Conservation (phyloP, 768 basidiomycete genomes). For the Termitomyces heimii region DNA sequence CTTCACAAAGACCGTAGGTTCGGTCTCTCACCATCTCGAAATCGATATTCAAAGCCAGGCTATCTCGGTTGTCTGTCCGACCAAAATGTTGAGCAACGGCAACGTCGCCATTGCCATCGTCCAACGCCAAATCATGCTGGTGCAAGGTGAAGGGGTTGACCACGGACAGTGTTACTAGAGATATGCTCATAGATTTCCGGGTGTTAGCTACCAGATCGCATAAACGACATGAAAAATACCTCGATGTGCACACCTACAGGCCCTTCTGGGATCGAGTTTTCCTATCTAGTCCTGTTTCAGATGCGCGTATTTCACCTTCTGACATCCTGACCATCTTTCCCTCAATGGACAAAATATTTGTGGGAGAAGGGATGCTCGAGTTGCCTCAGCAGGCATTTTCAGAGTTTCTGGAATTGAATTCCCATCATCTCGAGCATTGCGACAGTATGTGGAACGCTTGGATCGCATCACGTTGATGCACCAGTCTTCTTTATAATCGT, state of each 20-base stretch:
- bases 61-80: background rate
- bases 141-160: conserved; percentile 47
- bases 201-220: conserved; percentile 50
- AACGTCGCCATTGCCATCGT: conserved; percentile 65
- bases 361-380: conserved; percentile 53
- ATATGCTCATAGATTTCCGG: background rate
- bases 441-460: conserved; percentile 56
- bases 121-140: conserved; percentile 60
- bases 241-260: conserved; percentile 61
- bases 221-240: conserved; percentile 44
- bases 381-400: conserved; percentile 53
- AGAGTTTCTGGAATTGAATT: conserved; percentile 49
- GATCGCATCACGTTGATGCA: conserved; percentile 13
- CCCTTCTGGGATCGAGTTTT: conserved; percentile 65
- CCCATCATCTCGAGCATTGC: conserved; percentile 46
- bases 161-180: conserved; percentile 2
- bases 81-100: conserved; percentile 44
- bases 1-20: background rate
- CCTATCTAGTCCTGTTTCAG: conserved; percentile 51
- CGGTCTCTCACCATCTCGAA: background rate
- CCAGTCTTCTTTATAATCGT: background rate
- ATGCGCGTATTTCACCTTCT: conserved; percentile 53
- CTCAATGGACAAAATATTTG: conserved; percentile 25
- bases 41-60: background rate
- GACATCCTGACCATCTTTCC: conserved; percentile 61